Base-by-base conservation (phyloP, 169 alveolate genomes). In the Plasmodium malariae region DNA sequence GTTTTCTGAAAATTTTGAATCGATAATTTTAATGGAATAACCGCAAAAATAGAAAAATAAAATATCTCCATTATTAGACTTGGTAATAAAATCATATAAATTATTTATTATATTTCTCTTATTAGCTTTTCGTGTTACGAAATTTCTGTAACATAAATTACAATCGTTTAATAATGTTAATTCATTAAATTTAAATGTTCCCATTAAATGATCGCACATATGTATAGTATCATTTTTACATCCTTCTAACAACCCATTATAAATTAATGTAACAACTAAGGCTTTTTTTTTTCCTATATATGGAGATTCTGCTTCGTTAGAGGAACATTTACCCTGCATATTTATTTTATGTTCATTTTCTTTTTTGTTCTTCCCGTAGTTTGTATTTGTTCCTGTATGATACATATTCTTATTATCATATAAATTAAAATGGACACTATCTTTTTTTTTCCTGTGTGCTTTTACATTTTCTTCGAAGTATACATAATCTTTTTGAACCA, bases 41-140 rank as follows among this genome's bases (percentile, higher is more conserved):
- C 91, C 91, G 34, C 70, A 83, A 55, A 67, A 83, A 67, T 83
- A 83, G 34, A 83, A 83, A 51, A 83, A 83, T 83, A 83, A 67
- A 48, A 83, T 55, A 43, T 83, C 91, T 36, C 91, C 91, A 83
- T 83, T 48, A 28, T 67, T 54, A 5, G 91, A 83, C 48, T 83
- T 83, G 4, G 67, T 43, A 30, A 83, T 71, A 67, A 83, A 67
- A 49, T 83, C 65, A 57, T 68, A 24, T 36, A 83, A 59, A 37
- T 49, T 14, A 30, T 51, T 83, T 34, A 83, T 32, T 51, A 83
- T 68, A 69, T 83, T 83, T 30, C 40, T 83, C 67, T 67, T 83
- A 55, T 21, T 83, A 21, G 91, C 91, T 37, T 83, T 68, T 60
- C 67, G 85, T 40, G 91, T 19, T 14, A 83, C 71, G 26, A 49